Evolutionary conservation across 805 yeast species (phyloP).

Genomic region (Zygosaccharomyces rouxii): DNA sequence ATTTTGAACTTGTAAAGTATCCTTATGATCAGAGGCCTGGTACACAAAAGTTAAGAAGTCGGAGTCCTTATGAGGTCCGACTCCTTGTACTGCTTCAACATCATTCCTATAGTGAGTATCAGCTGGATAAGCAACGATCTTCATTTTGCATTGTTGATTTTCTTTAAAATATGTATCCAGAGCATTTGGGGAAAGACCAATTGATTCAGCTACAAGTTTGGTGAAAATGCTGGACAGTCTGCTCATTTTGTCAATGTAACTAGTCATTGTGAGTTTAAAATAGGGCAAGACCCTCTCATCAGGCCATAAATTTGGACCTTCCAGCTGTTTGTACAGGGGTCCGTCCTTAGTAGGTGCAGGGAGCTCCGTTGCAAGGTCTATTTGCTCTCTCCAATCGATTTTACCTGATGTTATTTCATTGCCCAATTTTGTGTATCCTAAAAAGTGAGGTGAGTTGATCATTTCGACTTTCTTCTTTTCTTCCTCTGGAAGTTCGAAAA

Average conservation of each 20-base stretch:
- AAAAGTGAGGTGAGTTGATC: constrained; percentile 54
- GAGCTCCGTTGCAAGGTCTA: constrained; percentile 53
- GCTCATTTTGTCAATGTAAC: constrained; percentile 45
- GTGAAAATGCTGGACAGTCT: constrained; percentile 41
- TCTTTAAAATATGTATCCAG: constrained; percentile 48
- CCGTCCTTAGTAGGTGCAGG: constrained; percentile 37
- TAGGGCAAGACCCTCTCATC: constrained; percentile 40
- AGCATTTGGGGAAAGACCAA: constrained; percentile 44
- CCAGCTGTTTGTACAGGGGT: constrained; percentile 45
- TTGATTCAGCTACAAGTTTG: constrained; percentile 49
- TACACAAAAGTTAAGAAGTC: constrained; percentile 57
- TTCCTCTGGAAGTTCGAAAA: constrained; percentile 45
- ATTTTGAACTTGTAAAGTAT: constrained; percentile 54
- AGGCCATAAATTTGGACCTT: constrained; percentile 58
- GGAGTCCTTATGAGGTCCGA: constrained; percentile 66
- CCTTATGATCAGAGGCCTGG: constrained; percentile 48
- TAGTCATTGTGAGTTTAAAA: constrained; percentile 40
- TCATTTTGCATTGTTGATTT: constrained; percentile 49
- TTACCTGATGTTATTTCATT: constrained; percentile 52
- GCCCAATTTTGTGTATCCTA: constrained; percentile 54
- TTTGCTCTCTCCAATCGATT: constrained; percentile 59
- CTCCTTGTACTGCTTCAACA: constrained; percentile 43
- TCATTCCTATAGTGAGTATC: constrained; percentile 26
- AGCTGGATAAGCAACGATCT: constrained; percentile 51
- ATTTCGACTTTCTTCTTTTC: constrained; percentile 46